Percentiles rank a stretch among this genome's conserved stretches.
phyloP scores from a whole-genome alignment of 495 filamentous ascomycete species.

The Friedmanniomyces simplex region DNA sequence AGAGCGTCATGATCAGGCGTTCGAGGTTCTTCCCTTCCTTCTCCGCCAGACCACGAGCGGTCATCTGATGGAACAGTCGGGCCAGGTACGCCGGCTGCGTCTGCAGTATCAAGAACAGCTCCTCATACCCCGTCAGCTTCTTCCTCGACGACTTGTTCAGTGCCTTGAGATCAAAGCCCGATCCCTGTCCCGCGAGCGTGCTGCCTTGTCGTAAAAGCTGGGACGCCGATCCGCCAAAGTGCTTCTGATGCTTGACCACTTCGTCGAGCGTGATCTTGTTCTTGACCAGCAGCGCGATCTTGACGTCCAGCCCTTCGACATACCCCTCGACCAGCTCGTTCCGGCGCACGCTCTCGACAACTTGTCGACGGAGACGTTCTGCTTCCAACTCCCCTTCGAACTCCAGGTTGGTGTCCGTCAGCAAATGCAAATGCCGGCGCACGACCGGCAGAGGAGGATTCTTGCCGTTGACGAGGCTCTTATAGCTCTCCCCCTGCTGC shows the following conservation, averaged over 20 bases:
- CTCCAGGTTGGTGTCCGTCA: conserved; percentile 97
- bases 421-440: conserved; percentile 92
- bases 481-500: conserved; percentile 95
- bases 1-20: conserved; percentile 90
- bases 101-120: conserved; percentile 94
- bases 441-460: conserved; percentile 94
- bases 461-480: conserved; percentile 88
- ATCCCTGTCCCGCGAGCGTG: conserved; percentile 45
- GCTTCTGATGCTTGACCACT: conserved; percentile 92
- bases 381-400: conserved; percentile 98
- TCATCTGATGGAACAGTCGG: conserved; percentile 69
- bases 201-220: conserved; percentile 16
- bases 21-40: conserved; percentile 88
- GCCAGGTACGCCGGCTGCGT: conserved; percentile 94
- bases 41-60: conserved; percentile 77
- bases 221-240: conserved; percentile 60
- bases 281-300: conserved; percentile 95
- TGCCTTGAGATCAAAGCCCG: conserved; percentile 85
- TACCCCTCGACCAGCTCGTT: conserved; percentile 97
- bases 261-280: conserved; percentile 99
- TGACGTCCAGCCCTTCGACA: conserved; percentile 95
- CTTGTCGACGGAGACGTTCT: conserved; percentile 80
- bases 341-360: conserved; percentile 92
- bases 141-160: conserved; percentile 90
- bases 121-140: conserved; percentile 94